These are phyloP conservation scores for Botryotinia narcissicola DNA, from an alignment of 2,329 filamentous ascomycete genomes.

Conservation along the genomic window DNA sequence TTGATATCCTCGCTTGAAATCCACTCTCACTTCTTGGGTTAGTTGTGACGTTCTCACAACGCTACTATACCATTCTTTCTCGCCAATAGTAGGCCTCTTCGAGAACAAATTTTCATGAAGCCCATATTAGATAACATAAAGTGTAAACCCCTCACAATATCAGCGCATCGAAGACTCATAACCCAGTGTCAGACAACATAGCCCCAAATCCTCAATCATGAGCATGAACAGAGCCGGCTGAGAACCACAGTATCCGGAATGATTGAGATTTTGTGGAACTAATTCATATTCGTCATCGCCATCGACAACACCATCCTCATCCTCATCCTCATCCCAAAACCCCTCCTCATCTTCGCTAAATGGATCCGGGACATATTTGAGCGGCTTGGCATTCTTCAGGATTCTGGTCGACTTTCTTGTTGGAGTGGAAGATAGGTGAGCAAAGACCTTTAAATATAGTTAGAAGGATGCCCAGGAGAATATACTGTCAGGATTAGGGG, in stretches of 20 bases:
- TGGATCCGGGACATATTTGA: constrained; percentile 13
- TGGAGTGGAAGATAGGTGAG: background rate
- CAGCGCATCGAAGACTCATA: background rate
- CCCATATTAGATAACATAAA: background rate
- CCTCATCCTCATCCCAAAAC: background rate
- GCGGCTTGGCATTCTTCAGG: background rate
- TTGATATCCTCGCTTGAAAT: background rate
- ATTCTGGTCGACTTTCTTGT: constrained; percentile 9
- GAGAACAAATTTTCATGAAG: background rate
- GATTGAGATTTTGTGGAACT: background rate
- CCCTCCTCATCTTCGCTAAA: constrained; percentile 9
- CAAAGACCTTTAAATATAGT: background rate
- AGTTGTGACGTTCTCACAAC: background rate
- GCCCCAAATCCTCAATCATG: background rate
- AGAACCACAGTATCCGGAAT: background rate
- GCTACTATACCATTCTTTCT: background rate
- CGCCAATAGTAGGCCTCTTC: background rate
- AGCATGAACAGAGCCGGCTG: background rate
- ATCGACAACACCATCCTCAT: background rate
- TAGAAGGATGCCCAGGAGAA: background rate
- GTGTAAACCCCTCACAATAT: background rate
- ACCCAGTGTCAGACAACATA: background rate
- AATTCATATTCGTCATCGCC: background rate
- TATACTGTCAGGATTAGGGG: background rate
- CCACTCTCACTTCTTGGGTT: background rate